Percentiles rank a stretch among this genome's conserved stretches.
phyloP scores from a whole-genome alignment of 371 early-diverging fungal genomes.

The Antonospora locustae region DNA sequence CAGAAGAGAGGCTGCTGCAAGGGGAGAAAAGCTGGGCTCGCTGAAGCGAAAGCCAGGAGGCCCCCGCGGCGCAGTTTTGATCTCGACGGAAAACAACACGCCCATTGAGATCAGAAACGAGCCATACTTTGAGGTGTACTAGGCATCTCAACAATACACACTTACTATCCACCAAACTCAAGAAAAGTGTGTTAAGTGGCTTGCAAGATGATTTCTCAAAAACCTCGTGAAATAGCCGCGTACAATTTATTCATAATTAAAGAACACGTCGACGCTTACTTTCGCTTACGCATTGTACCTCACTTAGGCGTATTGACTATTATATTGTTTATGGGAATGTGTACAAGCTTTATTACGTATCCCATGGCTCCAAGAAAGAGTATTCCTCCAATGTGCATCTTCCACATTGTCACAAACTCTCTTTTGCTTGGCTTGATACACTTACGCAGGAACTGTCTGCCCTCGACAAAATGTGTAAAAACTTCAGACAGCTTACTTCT shows the following conservation, averaged over 20 bases:
- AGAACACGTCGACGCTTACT: too few species aligned
- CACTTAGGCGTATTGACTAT: slow-evolving; percentile 49
- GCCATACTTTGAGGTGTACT: slow-evolving; percentile 21
- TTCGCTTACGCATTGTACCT: too few species aligned
- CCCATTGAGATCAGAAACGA: slow-evolving; percentile 42
- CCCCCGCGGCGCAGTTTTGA: slow-evolving; percentile 67
- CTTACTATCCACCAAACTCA: too few species aligned
- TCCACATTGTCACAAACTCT: slow-evolving; percentile 35
- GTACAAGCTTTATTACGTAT: slow-evolving; percentile 51
- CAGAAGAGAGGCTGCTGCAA: slow-evolving; percentile 63
- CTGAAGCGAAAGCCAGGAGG: slow-evolving; percentile 78
- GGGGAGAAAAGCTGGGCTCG: slow-evolving; percentile 59
- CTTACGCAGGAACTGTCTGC: slow-evolving; percentile 39
- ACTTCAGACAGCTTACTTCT: too few species aligned
- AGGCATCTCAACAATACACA: too few species aligned
- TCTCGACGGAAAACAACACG: slow-evolving; percentile 64
- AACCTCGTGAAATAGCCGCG: too few species aligned
- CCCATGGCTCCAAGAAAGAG: slow-evolving; percentile 48
- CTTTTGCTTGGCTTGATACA: slow-evolving; percentile 36
- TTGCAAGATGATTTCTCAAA: too few species aligned
- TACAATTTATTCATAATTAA: too few species aligned
- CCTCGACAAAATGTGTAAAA: too few species aligned
- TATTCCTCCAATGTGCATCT: slow-evolving; percentile 42
- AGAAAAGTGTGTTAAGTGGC: too few species aligned
- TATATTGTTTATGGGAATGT: slow-evolving; percentile 55